Evolutionary conservation across 2,329 filamentous ascomycete species (phyloP).

Genomic region (Cucurbitaria berberidis): DNA sequence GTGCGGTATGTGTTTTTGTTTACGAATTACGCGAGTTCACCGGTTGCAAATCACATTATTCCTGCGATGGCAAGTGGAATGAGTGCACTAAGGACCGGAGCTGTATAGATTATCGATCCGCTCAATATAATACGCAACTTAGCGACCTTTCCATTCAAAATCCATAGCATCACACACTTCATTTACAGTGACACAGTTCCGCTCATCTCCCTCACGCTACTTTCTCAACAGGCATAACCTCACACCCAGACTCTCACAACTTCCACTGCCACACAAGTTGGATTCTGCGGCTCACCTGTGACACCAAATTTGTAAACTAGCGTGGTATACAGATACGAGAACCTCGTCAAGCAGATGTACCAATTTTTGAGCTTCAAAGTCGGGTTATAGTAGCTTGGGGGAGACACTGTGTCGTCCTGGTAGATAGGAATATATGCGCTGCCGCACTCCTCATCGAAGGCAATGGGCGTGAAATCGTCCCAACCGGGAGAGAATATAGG

Average conservation of each 20-base stretch:
- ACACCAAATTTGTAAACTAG: slow-evolving; percentile 51
- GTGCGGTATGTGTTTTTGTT: slow-evolving; percentile 45
- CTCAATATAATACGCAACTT: no score
- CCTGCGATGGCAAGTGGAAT: slow-evolving; percentile 32
- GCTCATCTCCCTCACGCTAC: no score
- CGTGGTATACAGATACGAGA: slow-evolving; percentile 47
- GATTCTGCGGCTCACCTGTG: slow-evolving; percentile 49
- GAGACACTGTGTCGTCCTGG: slow-evolving; percentile 47
- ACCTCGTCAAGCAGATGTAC: slow-evolving; percentile 52
- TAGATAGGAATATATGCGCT: slow-evolving; percentile 46
- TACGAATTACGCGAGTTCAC: slow-evolving; percentile 14
- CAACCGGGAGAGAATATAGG: slow-evolving; percentile 46
- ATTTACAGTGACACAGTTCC: no score
- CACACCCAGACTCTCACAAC: slow-evolving; percentile 41
- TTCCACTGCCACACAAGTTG: slow-evolving; percentile 51
- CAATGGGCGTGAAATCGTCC: slow-evolving; percentile 29
- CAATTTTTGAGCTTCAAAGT: slow-evolving; percentile 44
- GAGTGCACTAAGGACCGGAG: slow-evolving; percentile 22
- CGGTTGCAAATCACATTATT: slow-evolving; percentile 27
- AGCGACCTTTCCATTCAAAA: no score
- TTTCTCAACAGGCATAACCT: not conserved
- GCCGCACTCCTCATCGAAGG: slow-evolving; percentile 48
- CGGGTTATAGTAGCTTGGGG: slow-evolving; percentile 16
- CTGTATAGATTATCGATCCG: not conserved
- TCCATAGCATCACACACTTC: no score